phyloP scores from a whole-genome alignment of 2,329 filamentous ascomycete genomes.

The Cladophialophora immunda region DNA sequence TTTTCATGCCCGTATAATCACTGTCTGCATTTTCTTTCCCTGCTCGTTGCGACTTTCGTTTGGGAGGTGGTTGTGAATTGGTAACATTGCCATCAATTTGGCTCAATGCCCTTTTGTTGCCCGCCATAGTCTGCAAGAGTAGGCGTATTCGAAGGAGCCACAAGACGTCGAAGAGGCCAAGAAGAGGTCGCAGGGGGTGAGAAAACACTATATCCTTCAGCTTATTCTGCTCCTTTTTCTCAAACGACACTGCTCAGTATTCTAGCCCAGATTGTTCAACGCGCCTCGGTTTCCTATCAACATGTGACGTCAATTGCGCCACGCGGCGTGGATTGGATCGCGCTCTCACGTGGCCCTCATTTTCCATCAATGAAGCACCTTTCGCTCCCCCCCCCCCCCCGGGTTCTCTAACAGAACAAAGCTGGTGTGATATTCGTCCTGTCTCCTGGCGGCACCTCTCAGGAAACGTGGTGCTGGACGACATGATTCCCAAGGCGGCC shows the following conservation, averaged over 20 bases:
- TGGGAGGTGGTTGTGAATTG: slow-evolving; percentile 11
- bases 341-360: not conserved
- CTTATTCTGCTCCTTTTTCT: not conserved
- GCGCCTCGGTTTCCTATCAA: not conserved
- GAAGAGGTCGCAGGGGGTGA: not conserved
- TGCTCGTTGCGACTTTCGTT: not conserved
- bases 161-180: not conserved
- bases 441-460: not conserved
- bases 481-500: slow-evolving; percentile 3
- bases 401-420: not conserved
- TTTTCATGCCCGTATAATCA: slow-evolving; percentile 5
- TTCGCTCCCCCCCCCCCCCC: not conserved
- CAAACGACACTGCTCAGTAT: too few relatives aligned
- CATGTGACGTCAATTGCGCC: not conserved
- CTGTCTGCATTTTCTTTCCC: not conserved
- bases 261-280: not conserved
- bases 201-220: not conserved
- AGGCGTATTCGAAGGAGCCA: not conserved
- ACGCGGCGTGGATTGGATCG: not conserved
- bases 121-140: slow-evolving; percentile 1
- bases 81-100: slow-evolving; percentile 13
- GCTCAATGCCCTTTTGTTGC: slow-evolving; percentile 16
- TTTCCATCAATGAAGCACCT: not conserved
- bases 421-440: not conserved
- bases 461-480: not conserved